phyloP scores from a whole-genome alignment of 2,329 filamentous ascomycete species.

The Apiospora phragmitis region DNA sequence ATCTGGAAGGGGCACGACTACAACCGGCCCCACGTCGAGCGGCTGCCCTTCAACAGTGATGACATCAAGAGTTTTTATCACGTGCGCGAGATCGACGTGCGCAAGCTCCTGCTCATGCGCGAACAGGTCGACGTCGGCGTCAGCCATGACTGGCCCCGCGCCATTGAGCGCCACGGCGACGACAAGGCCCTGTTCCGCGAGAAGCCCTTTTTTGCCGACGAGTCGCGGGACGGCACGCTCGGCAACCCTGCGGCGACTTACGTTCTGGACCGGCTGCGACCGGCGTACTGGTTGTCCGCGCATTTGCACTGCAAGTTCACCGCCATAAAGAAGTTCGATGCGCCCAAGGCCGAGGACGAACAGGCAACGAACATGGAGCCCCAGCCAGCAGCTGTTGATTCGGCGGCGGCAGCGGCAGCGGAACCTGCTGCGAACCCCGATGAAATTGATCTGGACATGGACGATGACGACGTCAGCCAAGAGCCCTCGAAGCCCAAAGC shows the following conservation, averaged over 20 bases:
- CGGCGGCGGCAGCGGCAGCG: background rate
- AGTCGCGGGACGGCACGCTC: slow-evolving; percentile 73
- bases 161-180: slow-evolving; percentile 78
- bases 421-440: slow-evolving; percentile 53
- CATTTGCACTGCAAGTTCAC: slow-evolving; percentile 89
- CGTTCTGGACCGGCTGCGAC: slow-evolving; percentile 79
- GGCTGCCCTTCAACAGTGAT: slow-evolving; percentile 76
- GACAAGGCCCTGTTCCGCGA: slow-evolving; percentile 64
- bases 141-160: slow-evolving; percentile 94
- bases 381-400: background rate
- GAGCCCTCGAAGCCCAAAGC: background rate
- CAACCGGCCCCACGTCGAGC: slow-evolving; percentile 77
- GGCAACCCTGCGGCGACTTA: slow-evolving; percentile 79
- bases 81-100: slow-evolving; percentile 83
- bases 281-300: slow-evolving; percentile 88
- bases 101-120: slow-evolving; percentile 82
- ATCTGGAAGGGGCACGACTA: slow-evolving; percentile 96
- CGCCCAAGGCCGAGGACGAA: background rate
- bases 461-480: slow-evolving; percentile 38
- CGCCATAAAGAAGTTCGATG: slow-evolving; percentile 61
- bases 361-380: slow-evolving; percentile 9
- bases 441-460: slow-evolving; percentile 70
- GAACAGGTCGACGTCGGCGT: slow-evolving; percentile 88
- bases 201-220: slow-evolving; percentile 74
- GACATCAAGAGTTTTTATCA: slow-evolving; percentile 87